Evolutionary conservation across 192 early-diverging fungal species (phyloP), one percentile per base, ranked within the genome.

Genomic region (Backusella luteola): DNA sequence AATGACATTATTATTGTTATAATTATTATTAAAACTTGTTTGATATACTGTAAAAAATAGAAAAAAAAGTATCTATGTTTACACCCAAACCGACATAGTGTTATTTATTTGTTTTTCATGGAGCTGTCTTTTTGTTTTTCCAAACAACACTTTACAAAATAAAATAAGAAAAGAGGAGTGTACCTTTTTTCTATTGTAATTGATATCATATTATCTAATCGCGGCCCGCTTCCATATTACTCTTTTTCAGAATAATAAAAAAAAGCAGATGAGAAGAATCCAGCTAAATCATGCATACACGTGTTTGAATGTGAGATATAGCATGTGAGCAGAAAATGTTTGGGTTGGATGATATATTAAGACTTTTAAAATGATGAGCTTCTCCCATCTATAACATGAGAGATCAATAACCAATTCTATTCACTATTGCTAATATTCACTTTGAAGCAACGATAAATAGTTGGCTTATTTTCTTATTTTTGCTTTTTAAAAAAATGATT

Each of bases 121-220:
- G 8, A 56, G 1, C 42, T 44, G 42, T 5, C 46, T 49, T 59
- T 49, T 59, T 26, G 12, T 26, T 63, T 63, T 63, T n/a, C 12
- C 3, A 29, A 14, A 63, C 38, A 9, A 23, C 8, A 59, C 23
- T 12, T 26, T 26, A 59, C 23, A 26, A 26, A 59, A 26, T 59
- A 6, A 59, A 26, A 11, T 11, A 23, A 53, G 15, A 53, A 21
- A 21, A 11, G 11, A 29, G 26, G 23, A 9, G 15, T 63, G 6
- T 29, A 29, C 11, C 8, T 26, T 14, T 29, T 63, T 63, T 26
- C 56, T 26, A 29, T 63, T 63, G 8, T 7, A 63, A 63, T 14
- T 63, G 21, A 63, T 63, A 63, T 63, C 56, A 63, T 63, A 63
- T 63, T 63, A 63, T 63, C 56, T 63, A 63, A 63, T 63, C 11